A percentile compares a stretch with the other conserved stretches of the same genome.
Conservation (phyloP, 176 grass and related monocot species). For the Calamus simplicifolius region DNA sequence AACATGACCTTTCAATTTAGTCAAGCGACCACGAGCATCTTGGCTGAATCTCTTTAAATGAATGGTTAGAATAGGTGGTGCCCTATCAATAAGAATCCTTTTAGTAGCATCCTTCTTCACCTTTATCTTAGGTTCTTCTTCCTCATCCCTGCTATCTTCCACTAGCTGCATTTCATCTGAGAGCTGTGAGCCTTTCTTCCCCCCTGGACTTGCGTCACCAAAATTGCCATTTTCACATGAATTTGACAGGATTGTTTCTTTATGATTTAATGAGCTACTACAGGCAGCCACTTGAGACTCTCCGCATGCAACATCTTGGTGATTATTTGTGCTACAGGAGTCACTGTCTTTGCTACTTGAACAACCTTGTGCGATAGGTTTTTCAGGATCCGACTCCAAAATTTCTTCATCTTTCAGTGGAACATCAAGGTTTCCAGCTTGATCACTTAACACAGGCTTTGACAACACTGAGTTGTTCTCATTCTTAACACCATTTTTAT, state of each 20-base stretch:
- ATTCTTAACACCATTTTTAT: constrained; percentile 1
- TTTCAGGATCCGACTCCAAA: neutral
- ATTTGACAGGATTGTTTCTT: neutral
- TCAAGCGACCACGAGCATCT: constrained; percentile 63
- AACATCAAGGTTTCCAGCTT: neutral
- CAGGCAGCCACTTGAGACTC: neutral
- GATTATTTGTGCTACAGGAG: neutral
- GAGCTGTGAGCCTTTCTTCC: constrained; percentile 32
- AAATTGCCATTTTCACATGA: neutral
- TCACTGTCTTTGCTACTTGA: neutral
- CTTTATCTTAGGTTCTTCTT: constrained; percentile 37
- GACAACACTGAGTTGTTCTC: neutral
- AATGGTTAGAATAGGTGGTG: constrained; percentile 68
- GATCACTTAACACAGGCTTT: neutral
- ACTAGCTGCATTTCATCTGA: constrained; percentile 24
- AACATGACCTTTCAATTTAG: constrained; percentile 84
- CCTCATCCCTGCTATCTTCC: constrained; percentile 29
- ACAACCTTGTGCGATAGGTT: neutral
- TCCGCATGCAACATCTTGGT: neutral
- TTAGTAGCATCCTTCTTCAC: constrained; percentile 77
- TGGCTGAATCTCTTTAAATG: constrained; percentile 95
- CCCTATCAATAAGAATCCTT: constrained; percentile 72
- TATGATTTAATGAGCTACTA: neutral
- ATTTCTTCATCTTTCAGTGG: neutral
- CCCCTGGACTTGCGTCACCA: neutral